Evolutionary conservation across 2,329 filamentous ascomycete species (phyloP).

Genomic region (Penicillium olsonii): DNA sequence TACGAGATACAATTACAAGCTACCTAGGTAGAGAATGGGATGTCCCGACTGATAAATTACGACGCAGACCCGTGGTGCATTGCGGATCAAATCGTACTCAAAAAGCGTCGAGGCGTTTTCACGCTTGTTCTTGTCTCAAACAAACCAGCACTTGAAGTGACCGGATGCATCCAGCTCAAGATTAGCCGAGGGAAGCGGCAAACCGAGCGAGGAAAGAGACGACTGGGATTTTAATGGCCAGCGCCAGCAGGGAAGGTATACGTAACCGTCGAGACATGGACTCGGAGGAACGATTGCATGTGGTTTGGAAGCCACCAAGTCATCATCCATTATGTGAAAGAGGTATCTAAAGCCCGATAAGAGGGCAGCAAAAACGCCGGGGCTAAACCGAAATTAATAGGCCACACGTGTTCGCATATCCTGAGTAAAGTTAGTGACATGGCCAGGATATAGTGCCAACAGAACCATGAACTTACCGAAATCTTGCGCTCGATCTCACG

Average conservation of each 20-base stretch:
- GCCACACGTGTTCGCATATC: slow-evolving; percentile 61
- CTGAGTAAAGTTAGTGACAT: slow-evolving; percentile 32
- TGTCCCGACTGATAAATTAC: slow-evolving; percentile 52
- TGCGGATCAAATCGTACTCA: slow-evolving; percentile 52
- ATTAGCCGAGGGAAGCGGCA: slow-evolving; percentile 35
- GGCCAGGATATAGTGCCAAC: background rate
- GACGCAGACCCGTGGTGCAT: slow-evolving; percentile 37
- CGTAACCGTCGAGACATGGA: background rate
- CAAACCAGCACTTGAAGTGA: slow-evolving; percentile 26
- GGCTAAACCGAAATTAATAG: slow-evolving; percentile 43
- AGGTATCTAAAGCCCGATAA: slow-evolving; percentile 28
- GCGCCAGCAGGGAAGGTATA: background rate
- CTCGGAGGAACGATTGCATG: slow-evolving; percentile 2
- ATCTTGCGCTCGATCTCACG: slow-evolving; percentile 96
- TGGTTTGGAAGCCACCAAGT: slow-evolving; percentile 12
- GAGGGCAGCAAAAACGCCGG: slow-evolving; percentile 27
- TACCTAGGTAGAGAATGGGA: background rate
- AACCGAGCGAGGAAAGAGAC: slow-evolving; percentile 58
- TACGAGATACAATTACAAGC: background rate
- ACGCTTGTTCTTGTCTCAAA: slow-evolving; percentile 51
- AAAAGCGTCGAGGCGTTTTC: slow-evolving; percentile 45
- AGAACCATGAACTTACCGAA: slow-evolving; percentile 54
- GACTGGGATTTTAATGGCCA: slow-evolving; percentile 1
- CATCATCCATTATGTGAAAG: slow-evolving; percentile 21
- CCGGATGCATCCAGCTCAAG: slow-evolving; percentile 45